Conservation (phyloP, 495 filamentous ascomycete species). For the Penicillium bovifimosum region DNA sequence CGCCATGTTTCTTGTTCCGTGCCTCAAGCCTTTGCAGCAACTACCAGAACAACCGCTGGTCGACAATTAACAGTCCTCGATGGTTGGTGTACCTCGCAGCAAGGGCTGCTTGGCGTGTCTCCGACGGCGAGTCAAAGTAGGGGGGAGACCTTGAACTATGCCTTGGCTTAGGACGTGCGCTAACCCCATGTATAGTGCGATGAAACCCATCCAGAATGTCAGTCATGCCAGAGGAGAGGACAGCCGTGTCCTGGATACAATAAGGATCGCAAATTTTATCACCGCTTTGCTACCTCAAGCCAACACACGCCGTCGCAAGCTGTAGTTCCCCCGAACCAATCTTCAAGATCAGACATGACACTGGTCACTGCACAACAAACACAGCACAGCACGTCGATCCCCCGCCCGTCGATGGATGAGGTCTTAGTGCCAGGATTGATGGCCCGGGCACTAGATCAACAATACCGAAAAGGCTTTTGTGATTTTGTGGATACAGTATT, state of each 20-base stretch:
- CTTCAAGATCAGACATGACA: not conserved
- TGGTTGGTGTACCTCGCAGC: slow-evolving; percentile 40
- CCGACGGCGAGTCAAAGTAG: slow-evolving; percentile 30
- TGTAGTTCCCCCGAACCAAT: not conserved
- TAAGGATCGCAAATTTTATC: slow-evolving; percentile 19
- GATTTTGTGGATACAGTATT: slow-evolving; percentile 18
- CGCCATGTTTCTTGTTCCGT: not conserved
- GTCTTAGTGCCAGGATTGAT: slow-evolving; percentile 13
- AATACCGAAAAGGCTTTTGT: slow-evolving; percentile 19
- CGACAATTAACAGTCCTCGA: slow-evolving; percentile 8
- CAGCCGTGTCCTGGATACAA: slow-evolving; percentile 30
- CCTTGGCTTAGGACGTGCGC: not conserved
- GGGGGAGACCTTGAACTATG: not conserved
- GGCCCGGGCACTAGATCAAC: slow-evolving; percentile 10
- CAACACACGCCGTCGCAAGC: not conserved
- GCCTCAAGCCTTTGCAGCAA: not conserved
- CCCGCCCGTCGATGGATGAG: slow-evolving; percentile 15
- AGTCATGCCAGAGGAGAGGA: slow-evolving; percentile 23
- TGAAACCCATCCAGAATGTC: slow-evolving; percentile 25
- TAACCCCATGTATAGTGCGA: slow-evolving; percentile 24
- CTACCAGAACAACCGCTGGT: not conserved
- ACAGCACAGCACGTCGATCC: no score
- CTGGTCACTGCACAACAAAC: not conserved
- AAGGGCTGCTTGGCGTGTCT: slow-evolving; percentile 36
- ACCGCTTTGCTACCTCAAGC: not conserved